A percentile compares a stretch with the other conserved stretches of the same genome.
Evolutionary conservation across 495 filamentous ascomycete species (phyloP).

Genomic region (Mycothermus thermophilus): DNA sequence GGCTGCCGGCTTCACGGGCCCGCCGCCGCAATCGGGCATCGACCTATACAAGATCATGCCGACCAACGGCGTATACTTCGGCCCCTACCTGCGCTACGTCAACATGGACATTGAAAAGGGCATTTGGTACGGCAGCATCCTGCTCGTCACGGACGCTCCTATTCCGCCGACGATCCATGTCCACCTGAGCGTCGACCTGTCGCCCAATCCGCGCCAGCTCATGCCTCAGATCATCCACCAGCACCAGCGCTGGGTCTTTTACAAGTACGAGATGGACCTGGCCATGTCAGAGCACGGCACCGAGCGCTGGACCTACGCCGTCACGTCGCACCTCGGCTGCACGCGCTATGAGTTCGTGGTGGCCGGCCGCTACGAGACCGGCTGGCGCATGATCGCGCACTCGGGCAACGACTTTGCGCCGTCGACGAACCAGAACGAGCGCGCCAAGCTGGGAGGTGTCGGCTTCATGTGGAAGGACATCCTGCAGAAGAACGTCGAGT

Average conservation of each 20-base stretch:
- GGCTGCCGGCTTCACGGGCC: conserved; percentile 60
- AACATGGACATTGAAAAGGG: conserved; percentile 95
- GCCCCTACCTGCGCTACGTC: conserved; percentile 85
- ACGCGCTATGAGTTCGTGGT: conserved; percentile 97
- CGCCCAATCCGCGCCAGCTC: conserved; percentile 83
- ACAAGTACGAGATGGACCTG: conserved; percentile 85
- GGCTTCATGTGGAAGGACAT: conserved; percentile 99
- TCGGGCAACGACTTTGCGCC: conserved; percentile 91
- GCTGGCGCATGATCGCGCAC: conserved; percentile 94
- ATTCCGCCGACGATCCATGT: conserved; percentile 95
- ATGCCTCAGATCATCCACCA: conserved; percentile 70
- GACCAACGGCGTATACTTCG: conserved; percentile 97
- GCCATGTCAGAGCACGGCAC: conserved; percentile 71
- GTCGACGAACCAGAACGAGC: conserved; percentile 71
- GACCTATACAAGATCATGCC: conserved; percentile 86
- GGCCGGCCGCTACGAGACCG: conserved; percentile 74
- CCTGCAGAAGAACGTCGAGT: conserved; percentile 91
- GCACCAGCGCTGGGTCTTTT: conserved; percentile 90
- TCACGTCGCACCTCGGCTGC: conserved; percentile 91
- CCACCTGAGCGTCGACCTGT: conserved; percentile 79
- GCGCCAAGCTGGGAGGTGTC: conserved; percentile 68
- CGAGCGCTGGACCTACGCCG: conserved; percentile 95
- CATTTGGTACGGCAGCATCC: conserved; percentile 63
- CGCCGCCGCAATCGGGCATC: conserved; percentile 74
- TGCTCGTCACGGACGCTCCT: conserved; percentile 77